Base-by-base conservation (phyloP, 305 asterid species). In the Andrographis paniculata region DNA sequence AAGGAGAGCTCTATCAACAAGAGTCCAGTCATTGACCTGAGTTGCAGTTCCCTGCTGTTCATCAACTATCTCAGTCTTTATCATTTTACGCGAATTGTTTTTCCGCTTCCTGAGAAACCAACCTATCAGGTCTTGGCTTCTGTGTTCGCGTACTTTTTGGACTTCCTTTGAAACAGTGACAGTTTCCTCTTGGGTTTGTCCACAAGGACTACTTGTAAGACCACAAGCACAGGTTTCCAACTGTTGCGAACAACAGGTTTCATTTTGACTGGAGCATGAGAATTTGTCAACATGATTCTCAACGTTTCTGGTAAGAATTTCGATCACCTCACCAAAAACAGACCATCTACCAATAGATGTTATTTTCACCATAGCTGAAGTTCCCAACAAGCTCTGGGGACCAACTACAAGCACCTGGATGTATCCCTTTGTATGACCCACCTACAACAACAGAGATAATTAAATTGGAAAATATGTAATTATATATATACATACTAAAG, bases 401-500 rank as follows among this genome's bases (percentile, higher is more conserved):
- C 95, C 99, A 54, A 59, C 67, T 41, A 91, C 95, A 38, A 91
- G 85, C 37, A 91, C 96, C 67, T 91, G 99, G 56, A 91, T 70
- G 60, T 91, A 91, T 58, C 94, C 96, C 69, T 91, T 91, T 0
- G 99, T 91, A 79, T 91, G 99, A 49, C 99, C 95, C 71, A 87
- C 96, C 99, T 91, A 70, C 17, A 59, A 44, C 58, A 46, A 53
- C 45, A 36, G 49, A 45, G 42, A 49, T 17, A n/a, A 33, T 6
- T 0, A 33, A 9, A 6, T 2, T 2, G 12, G n/a, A 7, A 9
- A 33, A 13, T 11, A 2, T 33, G 38, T n/a, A n/a, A n/a, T n/a
- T n/a, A n/a, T n/a, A n/a, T n/a, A n/a, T n/a, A n/a, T n/a, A n/a
- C n/a, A n/a, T n/a, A n/a, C n/a, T n/a, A n/a, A n/a, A n/a, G n/a